phyloP scores from a whole-genome alignment of 345 rosid genomes.

The Gossypium arboreum region DNA sequence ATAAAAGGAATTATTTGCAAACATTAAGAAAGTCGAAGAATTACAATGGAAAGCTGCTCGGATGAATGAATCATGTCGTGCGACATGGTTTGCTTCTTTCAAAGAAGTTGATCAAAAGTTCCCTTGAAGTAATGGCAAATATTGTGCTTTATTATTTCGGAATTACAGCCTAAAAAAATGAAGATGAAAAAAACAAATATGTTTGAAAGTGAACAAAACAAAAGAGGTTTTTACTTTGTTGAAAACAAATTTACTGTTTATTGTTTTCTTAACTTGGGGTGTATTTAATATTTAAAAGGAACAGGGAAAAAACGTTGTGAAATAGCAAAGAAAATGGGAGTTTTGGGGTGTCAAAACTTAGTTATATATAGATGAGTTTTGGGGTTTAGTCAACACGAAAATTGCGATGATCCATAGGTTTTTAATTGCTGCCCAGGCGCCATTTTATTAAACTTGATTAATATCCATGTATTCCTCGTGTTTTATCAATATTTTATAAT shows the following conservation, averaged over 20 bases:
- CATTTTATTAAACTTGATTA: too few relatives aligned
- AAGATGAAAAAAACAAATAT: not conserved
- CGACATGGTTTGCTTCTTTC: constrained; percentile 30
- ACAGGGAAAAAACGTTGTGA: constrained; percentile 5
- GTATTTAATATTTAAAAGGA: not conserved
- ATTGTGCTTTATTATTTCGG: not conserved
- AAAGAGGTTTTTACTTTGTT: not conserved
- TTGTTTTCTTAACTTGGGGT: not conserved
- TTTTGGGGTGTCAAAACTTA: constrained; percentile 34
- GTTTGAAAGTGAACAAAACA: not conserved
- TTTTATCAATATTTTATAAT: too few relatives aligned
- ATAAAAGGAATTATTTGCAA: not conserved
- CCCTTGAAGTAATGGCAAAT: not conserved
- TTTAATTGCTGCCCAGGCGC: not conserved
- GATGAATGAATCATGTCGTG: constrained; percentile 35
- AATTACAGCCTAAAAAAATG: not conserved
- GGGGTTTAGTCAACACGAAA: too few relatives aligned
- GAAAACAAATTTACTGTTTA: too few relatives aligned
- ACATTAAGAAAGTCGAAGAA: constrained; percentile 10
- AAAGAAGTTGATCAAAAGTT: not conserved
- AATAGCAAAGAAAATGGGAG: constrained; percentile 30
- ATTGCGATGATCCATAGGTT: constrained; percentile 9
- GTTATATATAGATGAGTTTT: constrained; percentile 10
- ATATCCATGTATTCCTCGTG: too few relatives aligned
- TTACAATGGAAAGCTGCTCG: constrained; percentile 30